Base-by-base conservation (phyloP, 805 yeast genomes). In the Jamesozyma lodderae region DNA sequence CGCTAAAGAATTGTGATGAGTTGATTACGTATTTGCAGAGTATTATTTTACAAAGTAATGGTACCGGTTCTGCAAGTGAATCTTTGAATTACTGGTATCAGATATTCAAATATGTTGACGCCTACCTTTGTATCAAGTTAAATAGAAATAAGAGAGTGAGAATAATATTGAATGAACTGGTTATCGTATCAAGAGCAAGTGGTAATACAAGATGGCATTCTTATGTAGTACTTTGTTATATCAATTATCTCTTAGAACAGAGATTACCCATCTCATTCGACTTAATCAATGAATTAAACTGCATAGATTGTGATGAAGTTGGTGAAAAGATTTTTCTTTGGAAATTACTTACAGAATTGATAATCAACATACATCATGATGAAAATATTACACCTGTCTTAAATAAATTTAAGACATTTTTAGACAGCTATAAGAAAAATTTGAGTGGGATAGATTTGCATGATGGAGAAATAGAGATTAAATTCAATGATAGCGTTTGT, bases 341-440 rank as follows among this genome's bases (percentile, higher is more conserved):
- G 62, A 52, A 49, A 33, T 36, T 52, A 13, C 27, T 57, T 5
- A 35, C 50, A 19, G 50, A 48, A 31, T 41, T 57, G 24, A 38
- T 46, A 4, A 35, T 48, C 13, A 39, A 41, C 29, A 50, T 59
- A 5, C 42, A 50, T 24, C 43, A 40, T 21, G 63, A 59, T 41
- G 47, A 39, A 19, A 58, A 59, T 30, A 54, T 59, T 4, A 51
- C 59, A 1, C 33, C 40, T 11, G 46, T 44, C 20, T 37, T 59
- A 19, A 42, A 50, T 29, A 51, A 52, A 29, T 52, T 59, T 34
- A 55, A 57, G 34, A 16, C 27, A 8, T 47, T 56, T 31, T 55
- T 59, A 24, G 41, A 44, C 7, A 21, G 28, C 6, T 23, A 49
- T 35, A 54, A 54, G 37, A 40, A 40, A 6, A 29, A 37, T 13